Conservation (phyloP, 2,329 filamentous ascomycete genomes). For the Alternaria sp. region DNA sequence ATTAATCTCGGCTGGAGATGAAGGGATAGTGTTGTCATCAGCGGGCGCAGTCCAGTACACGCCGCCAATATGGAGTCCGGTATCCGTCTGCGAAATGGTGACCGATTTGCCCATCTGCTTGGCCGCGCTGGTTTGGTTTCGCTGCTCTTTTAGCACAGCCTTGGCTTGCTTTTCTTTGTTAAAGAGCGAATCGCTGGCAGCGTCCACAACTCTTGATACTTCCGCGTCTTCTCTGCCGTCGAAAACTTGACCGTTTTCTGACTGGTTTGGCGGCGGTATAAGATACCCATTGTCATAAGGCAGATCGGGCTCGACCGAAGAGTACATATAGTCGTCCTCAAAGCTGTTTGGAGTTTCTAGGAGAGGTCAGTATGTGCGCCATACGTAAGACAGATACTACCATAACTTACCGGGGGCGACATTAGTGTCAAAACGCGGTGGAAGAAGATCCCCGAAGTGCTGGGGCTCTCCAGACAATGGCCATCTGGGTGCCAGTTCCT, state of each 20-base stretch:
- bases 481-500: not conserved
- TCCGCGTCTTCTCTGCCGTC: too few relatives aligned
- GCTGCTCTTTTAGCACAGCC: not conserved
- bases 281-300: not conserved
- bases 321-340: too few relatives aligned
- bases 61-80: not conserved
- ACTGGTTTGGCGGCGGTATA: not conserved
- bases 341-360: not conserved
- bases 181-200: not conserved
- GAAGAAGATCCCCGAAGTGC: not conserved
- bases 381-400: not conserved
- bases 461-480: not conserved
- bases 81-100: not conserved
- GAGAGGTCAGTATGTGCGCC: not conserved
- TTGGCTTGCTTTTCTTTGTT: not conserved
- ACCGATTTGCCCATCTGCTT: slow-evolving; percentile 1
- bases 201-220: not conserved
- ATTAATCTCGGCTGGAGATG: not conserved
- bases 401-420: not conserved
- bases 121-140: not conserved
- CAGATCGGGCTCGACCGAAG: not conserved
- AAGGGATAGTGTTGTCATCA: slow-evolving; percentile 6
- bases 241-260: not conserved
- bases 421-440: not conserved
- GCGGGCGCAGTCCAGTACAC: not conserved